Evolutionary conservation across 164 flowering plant species (phyloP), one percentile per base, ranked within the genome.

Genomic region (Annona squamosa): DNA sequence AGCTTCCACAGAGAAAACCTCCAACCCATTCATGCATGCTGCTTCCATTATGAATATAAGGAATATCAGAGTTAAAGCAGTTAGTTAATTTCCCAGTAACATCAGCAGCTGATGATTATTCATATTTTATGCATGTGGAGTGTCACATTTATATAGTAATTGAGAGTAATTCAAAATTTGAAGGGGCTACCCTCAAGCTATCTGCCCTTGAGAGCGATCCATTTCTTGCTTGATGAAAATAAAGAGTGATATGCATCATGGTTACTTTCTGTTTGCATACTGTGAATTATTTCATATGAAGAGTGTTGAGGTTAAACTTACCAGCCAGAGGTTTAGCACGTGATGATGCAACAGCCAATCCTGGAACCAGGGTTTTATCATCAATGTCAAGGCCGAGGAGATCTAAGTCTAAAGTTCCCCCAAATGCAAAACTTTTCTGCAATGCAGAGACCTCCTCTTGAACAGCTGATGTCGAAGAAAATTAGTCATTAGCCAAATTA

Each of bases 21-120:
- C 99, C 79, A 95, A 74, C 18, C 98, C 98, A 75, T 90, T 95
- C 99, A 95, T 93, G 94, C 96, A 91, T 77, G 96, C 99, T 95
- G 91, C 47, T 63, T 37, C 62, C 12, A 19, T 46, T 41, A 61
- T 3, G 13, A 64, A n/a, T n/a, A 42, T 4, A 26, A 19, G 42
- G 7, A 63, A 64, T 3, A 41, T 5, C 5, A 63, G 19, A 64
- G 7, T n/a, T 1, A 26, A n/a, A 26, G 37, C 37, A 26, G 37
- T 26, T 26, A 26, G 1, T 26, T 26, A 26, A 26, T 26, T 26
- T 26, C 37, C 37, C 37, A 26, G 37, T 26, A 26, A 26, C 37
- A 26, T 26, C 37, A 26, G 37, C 37, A 26, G 37, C 37, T 26
- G 37, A 26, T 26, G 37, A 26, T 26, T 26, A 26, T 26, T 26